Evolutionary conservation across 1,139 yeast species (phyloP), one percentile per base, ranked within the genome.

Genomic region (Lodderomyces parapsilosis): DNA sequence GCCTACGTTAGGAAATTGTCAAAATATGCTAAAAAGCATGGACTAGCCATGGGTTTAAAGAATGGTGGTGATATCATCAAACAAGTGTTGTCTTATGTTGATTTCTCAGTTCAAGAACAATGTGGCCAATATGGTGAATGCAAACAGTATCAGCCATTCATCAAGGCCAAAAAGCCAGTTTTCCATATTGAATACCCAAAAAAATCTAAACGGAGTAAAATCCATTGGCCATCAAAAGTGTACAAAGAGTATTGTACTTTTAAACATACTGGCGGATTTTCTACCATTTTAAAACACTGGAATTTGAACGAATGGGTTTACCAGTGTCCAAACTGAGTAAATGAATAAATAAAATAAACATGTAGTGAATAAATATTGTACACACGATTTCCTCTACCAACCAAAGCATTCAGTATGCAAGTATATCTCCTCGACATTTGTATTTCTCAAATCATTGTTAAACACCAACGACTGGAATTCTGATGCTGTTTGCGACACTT

Each of bases 361-460:
- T 14, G 11, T 15, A n/a, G 7, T 30, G 15, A 24, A 24, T 7
- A 7, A 11, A 24, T 11, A 24, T 23, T 19, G 15, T 19, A n/a
- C n/a, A n/a, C n/a, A n/a, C n/a, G n/a, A n/a, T n/a, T 39, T 45
- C 19, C 3, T 18, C 17, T 51, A 80, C 84, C 83, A 81, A 0
- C 81, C 81, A 57, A 78, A 81, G 24, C 74, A 59, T 52, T 81
- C 86, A 0, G 83, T 76, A 50, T 81, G 86, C 38, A 81, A 59
- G 50, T 66, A 79, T 9, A 81, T 65, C 55, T 81, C 86, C 36
- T 71, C 73, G 3, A 71, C 65, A 10, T 65, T 56, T 2, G 55
- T 48, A 8, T 44, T 50, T 36, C 51, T 44, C n/a, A 53, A 34
- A 44, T 63, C 71, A 38, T 56, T 57, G 47, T 66, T 67, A 48